Conservation (phyloP, 352 stramenopile genomes). For the Globisporangium acanthophoron region DNA sequence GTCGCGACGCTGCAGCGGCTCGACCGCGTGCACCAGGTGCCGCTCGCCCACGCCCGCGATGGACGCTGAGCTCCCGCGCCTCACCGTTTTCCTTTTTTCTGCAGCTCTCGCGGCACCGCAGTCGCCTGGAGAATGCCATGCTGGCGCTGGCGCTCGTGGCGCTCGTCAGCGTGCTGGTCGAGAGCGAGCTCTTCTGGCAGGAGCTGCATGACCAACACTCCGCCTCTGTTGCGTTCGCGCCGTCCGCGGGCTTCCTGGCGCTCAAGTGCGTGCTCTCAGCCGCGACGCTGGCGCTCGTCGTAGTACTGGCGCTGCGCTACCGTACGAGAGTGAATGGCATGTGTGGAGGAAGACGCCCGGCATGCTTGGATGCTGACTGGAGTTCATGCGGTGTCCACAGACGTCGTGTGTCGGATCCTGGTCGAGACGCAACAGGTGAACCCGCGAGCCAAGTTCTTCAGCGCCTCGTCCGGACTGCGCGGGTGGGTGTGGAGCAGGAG, state of each 20-base stretch:
- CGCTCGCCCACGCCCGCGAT: background rate
- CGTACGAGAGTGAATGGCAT: slow-evolving; percentile 16
- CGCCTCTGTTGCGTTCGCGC: slow-evolving; percentile 4
- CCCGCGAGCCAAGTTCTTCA: slow-evolving; percentile 23
- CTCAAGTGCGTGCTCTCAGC: slow-evolving; percentile 38
- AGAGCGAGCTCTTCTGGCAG: slow-evolving; percentile 49
- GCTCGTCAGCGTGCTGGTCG: slow-evolving; percentile 34
- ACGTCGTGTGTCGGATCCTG: slow-evolving; percentile 30
- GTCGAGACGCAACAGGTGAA: slow-evolving; percentile 36
- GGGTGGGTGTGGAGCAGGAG: slow-evolving; percentile 12
- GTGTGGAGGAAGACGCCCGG: background rate
- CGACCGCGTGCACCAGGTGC: slow-evolving; percentile 27
- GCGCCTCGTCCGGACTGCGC: slow-evolving; percentile 32
- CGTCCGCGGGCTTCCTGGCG: slow-evolving; percentile 19
- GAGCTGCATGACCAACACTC: slow-evolving; percentile 15
- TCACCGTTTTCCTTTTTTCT: background rate
- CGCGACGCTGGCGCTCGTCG: slow-evolving; percentile 27
- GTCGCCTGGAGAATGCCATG: slow-evolving; percentile 43
- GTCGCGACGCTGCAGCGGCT: slow-evolving; percentile 32
- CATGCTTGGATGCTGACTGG: background rate
- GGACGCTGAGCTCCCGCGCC: too few relatives aligned
- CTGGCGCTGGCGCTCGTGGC: slow-evolving; percentile 24
- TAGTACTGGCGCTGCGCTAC: slow-evolving; percentile 38
- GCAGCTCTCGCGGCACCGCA: slow-evolving; percentile 18
- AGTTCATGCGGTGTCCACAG: slow-evolving; percentile 5